Evolutionary conservation across 1,284 basidiomycete genomes (phyloP).

Genomic region (Boletellus sp.): DNA sequence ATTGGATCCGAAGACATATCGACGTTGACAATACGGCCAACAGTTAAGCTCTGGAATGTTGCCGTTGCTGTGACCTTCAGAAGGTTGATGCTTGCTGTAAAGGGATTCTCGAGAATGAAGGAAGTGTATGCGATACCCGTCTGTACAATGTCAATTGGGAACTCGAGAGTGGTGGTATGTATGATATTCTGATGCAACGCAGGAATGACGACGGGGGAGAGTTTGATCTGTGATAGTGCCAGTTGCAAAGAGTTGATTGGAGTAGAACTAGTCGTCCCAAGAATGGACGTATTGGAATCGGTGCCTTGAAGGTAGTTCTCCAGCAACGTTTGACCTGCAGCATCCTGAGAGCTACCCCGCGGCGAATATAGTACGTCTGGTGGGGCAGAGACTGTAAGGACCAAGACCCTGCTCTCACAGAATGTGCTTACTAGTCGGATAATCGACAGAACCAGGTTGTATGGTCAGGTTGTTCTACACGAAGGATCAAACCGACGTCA

Average conservation of each 20-base stretch:
- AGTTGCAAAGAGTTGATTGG: conserved; percentile 62
- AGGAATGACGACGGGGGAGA: conserved; percentile 65
- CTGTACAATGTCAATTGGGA: conserved; percentile 56
- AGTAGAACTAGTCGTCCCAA: conserved; percentile 59
- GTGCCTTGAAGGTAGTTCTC: conserved; percentile 73
- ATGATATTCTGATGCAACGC: conserved; percentile 66
- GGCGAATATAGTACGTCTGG: conserved; percentile 65
- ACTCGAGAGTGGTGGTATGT: conserved; percentile 48
- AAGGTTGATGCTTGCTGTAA: conserved; percentile 74
- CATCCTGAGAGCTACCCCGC: conserved; percentile 49
- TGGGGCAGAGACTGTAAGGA: background rate
- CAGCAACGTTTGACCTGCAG: conserved; percentile 55
- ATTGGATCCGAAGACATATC: conserved; percentile 56
- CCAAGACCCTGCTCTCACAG: background rate
- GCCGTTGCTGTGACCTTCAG: conserved; percentile 56
- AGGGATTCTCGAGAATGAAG: conserved; percentile 67
- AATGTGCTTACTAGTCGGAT: conserved; percentile 45
- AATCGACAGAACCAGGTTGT: conserved; percentile 50
- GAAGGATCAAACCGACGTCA: conserved; percentile 17
- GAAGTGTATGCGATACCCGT: conserved; percentile 55
- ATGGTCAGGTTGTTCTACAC: conserved; percentile 51
- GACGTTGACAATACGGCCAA: conserved; percentile 57
- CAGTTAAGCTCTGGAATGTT: conserved; percentile 48
- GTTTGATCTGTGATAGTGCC: conserved; percentile 60
- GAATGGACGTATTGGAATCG: conserved; percentile 55